Conservation (phyloP, 805 yeast species). For the Saturnispora diversa region DNA sequence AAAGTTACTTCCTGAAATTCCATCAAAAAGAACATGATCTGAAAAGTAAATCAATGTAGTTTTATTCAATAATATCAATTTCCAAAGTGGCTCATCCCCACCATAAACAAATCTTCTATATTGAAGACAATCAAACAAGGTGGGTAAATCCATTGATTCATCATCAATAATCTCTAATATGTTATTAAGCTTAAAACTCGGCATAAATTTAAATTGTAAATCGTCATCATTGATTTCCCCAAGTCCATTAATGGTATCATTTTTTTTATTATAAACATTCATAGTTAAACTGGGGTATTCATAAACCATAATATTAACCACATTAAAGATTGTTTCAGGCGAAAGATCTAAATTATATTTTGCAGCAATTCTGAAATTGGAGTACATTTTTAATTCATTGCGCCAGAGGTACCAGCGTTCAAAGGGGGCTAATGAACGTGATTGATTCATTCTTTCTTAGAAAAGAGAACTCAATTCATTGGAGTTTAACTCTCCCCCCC, state of each 20-base stretch:
- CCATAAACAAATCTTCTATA: constrained; percentile 11
- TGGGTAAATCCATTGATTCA: constrained; percentile 1
- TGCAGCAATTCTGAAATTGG: constrained; percentile 12
- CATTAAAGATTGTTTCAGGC: constrained; percentile 6
- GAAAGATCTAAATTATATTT: constrained; percentile 9
- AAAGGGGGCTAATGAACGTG: constrained; percentile 12
- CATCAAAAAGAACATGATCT: constrained; percentile 32
- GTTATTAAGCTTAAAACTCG: constrained; percentile 11
- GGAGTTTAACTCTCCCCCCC: too few species aligned
- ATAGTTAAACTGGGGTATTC: constrained; percentile 18
- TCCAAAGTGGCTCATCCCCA: constrained; percentile 17
- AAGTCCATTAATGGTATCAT: background rate
- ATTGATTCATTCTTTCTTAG: constrained; percentile 5
- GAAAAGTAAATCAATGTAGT: constrained; percentile 18
- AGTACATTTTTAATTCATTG: constrained; percentile 14
- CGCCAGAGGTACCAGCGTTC: constrained; percentile 15
- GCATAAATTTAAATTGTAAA: constrained; percentile 9
- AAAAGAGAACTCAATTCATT: too few species aligned
- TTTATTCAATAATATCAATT: constrained; percentile 14
- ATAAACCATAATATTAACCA: constrained; percentile 12
- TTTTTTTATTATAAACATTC: constrained; percentile 9
- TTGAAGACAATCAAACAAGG: constrained; percentile 10
- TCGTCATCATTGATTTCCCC: constrained; percentile 2
- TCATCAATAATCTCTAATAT: constrained; percentile 12
- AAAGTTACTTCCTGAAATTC: constrained; percentile 27